Evolutionary conservation across 192 early-diverging fungal genomes (phyloP), one percentile per base, ranked within the genome.

Genomic region (Polychytrium aggregatum): DNA sequence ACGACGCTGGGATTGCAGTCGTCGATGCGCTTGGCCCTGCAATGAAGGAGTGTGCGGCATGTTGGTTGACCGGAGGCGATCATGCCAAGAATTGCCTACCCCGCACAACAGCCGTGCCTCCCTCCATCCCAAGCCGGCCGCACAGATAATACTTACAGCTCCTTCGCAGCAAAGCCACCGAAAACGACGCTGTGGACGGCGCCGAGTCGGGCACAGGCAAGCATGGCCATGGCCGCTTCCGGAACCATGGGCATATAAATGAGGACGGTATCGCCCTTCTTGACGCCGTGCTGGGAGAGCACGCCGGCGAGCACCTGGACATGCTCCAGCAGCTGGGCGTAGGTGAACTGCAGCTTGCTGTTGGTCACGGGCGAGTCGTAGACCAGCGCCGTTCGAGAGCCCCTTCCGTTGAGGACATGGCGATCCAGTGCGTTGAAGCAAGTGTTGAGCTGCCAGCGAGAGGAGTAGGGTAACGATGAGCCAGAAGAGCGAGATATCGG

Each of bases 241-340:
- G 82, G 80, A 6, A 89, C 74, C 84, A 86, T 83, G 20, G 84
- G 81, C 83, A 87, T 86, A 66, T 86, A 90, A 20, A 93, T 70
- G 31, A 90, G 50, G 3, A 88, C 87, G 3, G 70, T 79, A 48
- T 86, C 82, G 18, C 90, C 86, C 22, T 75, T 72, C 27, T 28
- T 52, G 4, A 88, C 71, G 18, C 73, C 82, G 40, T 84, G 64
- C 10, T 59, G 57, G 8, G 55, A 52, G 30, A 90, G 62, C 24
- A 86, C 74, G 7, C 66, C 70, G 10, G 88, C 80, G 24, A 86
- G 71, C 2, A 55, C 63, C 44, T 82, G 64, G 16, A 92, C 85
- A 14, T 79, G 57, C 6, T 76, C 60, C 51, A 83, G 55, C 26
- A 88, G 69, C 59, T 92, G 74, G 26, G 14, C 43, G 52, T 85